These are phyloP conservation scores for Paxillus involutus DNA, from an alignment of 768 basidiomycete species.

Conservation along the genomic window DNA sequence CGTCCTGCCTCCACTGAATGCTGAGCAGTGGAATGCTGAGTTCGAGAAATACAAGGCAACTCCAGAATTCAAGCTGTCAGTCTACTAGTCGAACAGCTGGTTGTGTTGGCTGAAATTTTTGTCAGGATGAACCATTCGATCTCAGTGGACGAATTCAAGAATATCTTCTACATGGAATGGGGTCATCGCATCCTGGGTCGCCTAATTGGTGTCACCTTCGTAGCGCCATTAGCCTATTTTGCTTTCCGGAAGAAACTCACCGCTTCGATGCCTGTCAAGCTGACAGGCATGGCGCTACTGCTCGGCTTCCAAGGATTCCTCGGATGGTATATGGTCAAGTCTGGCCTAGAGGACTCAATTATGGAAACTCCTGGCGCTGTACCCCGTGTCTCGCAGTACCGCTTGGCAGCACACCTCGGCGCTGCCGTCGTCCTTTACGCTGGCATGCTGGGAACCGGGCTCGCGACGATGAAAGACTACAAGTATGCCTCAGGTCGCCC, in stretches of 20 bases:
- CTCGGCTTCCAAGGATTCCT: constrained; percentile 90
- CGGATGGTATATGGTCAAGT: constrained; percentile 99
- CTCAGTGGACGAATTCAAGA: constrained; percentile 87
- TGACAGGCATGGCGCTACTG: constrained; percentile 72
- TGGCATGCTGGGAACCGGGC: constrained; percentile 84
- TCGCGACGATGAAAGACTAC: constrained; percentile 78
- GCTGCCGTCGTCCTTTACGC: constrained; percentile 88
- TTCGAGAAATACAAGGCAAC: constrained; percentile 94
- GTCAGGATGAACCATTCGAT: constrained; percentile 86
- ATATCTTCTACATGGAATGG: constrained; percentile 99
- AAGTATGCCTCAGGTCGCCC: constrained; percentile 56
- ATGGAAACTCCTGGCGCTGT: constrained; percentile 81
- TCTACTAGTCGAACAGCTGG: constrained; percentile 13
- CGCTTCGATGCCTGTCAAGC: constrained; percentile 55
- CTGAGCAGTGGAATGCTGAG: constrained; percentile 79
- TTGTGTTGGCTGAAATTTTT: not conserved
- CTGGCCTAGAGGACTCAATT: constrained; percentile 82
- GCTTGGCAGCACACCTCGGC: constrained; percentile 93
- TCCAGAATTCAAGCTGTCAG: constrained; percentile 94
- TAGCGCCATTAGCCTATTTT: constrained; percentile 84
- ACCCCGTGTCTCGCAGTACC: constrained; percentile 95
- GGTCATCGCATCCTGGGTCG: constrained; percentile 92
- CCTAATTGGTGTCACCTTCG: constrained; percentile 77
- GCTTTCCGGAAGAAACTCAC: constrained; percentile 68
- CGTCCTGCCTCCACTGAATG: constrained; percentile 75